Evolutionary conservation across 139 green algal genomes (phyloP).

Genomic region (Yamagishiella unicocca): DNA sequence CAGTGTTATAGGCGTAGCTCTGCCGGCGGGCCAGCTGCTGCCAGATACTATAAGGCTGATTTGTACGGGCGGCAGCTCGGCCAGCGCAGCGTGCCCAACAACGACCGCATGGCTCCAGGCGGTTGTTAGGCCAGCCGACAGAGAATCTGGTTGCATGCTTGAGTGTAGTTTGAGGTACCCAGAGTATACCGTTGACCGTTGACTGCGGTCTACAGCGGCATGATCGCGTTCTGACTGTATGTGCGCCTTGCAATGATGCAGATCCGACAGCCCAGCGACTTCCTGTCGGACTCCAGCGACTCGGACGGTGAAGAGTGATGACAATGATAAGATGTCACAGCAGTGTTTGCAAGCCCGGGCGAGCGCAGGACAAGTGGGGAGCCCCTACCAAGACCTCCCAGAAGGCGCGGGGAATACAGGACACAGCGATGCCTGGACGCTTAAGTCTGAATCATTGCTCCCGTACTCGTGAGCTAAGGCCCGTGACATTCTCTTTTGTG

Average conservation of each 20-base stretch:
- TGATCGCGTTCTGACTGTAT: background rate
- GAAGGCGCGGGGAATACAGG: no score
- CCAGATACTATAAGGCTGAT: background rate
- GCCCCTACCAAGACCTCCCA: no score
- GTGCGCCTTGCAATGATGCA: background rate
- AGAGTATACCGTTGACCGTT: no score
- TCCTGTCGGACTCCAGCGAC: conserved; percentile 40
- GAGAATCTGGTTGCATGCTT: background rate
- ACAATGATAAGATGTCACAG: no score
- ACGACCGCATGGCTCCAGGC: background rate
- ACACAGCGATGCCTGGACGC: no score
- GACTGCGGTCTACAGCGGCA: background rate
- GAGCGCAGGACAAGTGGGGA: no score
- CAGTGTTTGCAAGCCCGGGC: no score
- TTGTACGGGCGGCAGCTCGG: background rate
- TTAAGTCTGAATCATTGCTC: no score
- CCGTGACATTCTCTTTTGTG: no score
- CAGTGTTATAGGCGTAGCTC: background rate
- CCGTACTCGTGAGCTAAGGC: no score
- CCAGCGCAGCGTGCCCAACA: background rate
- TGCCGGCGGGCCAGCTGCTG: background rate
- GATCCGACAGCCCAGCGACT: conserved; percentile 38
- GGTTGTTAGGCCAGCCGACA: background rate
- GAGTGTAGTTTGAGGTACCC: no score
- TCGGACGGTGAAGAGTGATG: background rate